phyloP scores from a whole-genome alignment of 225 moss, liverwort and hornwort species.

The Physcomitrium patens region DNA sequence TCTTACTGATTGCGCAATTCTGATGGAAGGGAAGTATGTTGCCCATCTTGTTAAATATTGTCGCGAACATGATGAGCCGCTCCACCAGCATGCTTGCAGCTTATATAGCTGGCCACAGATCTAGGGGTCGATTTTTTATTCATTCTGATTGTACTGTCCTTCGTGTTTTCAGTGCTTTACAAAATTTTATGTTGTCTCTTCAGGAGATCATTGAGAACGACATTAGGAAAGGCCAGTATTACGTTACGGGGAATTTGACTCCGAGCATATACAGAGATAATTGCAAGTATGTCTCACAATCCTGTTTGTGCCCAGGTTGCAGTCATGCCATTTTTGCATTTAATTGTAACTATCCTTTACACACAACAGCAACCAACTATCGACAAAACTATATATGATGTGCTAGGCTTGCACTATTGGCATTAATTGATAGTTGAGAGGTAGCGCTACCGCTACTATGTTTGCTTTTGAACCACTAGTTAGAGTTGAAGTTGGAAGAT shows the following conservation, averaged over 20 bases:
- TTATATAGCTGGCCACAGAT: not conserved
- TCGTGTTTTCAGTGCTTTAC: not conserved
- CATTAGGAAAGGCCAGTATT: slow-evolving; percentile 69
- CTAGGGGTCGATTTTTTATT: not conserved
- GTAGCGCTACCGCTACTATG: not conserved
- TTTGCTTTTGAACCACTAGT: not conserved
- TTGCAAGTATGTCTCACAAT: slow-evolving; percentile 58
- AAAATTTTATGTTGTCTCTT: not conserved
- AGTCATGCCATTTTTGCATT: not conserved
- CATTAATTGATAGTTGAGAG: not conserved
- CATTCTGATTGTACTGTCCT: not conserved
- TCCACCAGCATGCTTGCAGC: not conserved
- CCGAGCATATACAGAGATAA: slow-evolving; percentile 81
- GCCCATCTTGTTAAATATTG: not conserved
- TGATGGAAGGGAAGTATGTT: not conserved
- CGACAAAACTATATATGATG: not conserved
- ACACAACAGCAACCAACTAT: not conserved
- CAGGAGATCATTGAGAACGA: slow-evolving; percentile 86
- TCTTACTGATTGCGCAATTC: not conserved
- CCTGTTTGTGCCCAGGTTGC: slow-evolving; percentile 15
- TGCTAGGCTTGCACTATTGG: not conserved
- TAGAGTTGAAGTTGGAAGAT: no score
- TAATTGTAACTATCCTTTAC: not conserved
- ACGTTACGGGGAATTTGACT: slow-evolving; percentile 82
- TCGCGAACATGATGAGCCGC: not conserved